Base-by-base conservation (phyloP, 441 rosid genomes). In the Syzygium malaccense region DNA sequence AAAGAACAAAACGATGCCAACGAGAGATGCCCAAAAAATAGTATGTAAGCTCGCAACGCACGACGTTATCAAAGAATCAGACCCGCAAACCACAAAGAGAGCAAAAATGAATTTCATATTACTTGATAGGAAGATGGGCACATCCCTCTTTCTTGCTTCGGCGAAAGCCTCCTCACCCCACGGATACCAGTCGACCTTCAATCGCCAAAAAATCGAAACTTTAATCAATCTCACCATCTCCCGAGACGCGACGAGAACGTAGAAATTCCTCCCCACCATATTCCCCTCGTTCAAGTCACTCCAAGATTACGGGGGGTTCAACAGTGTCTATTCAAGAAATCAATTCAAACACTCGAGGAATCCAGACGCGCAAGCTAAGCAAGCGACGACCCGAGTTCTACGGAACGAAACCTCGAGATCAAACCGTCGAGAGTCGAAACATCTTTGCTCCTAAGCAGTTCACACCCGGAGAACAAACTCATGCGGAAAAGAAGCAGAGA, bases 81-180 rank as follows among this genome's bases (percentile, higher is more conserved):
- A 53, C 84, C 54, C 14, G 6, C 85, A 86, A 68, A 33, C 32
- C 86, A 80, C 53, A 64, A 57, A 33, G 3, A 86, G 57, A n/a
- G 53, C 8, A 32, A 57, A 87, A 64, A 87, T 79, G 85, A 85
- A 62, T 78, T 87, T 32, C 83, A 41, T 41, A 37, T 41, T 92
- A 98, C 99, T 96, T 86, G 99, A 98, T 90, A 98, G 93, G 95
- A 98, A 98, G 93, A 98, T 96, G 57, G 99, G 99, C 19, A 94
- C 97, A 85, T 96, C 96, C 91, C 98, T 93, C 90, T 91, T 94
- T 86, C 92, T 92, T 48, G 99, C 99, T 93, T 93, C 95, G 28
- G 95, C 92, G 66, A 97, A 97, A 91, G 99, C 99, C 90, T 96
- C 98, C 58, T 95, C 99, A 28, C 97, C 95, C 99, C 99, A 98